Percentiles rank a stretch among this genome's conserved stretches.
Conservation (phyloP, 768 basidiomycete species). For the Leccinum longicurvipes region DNA sequence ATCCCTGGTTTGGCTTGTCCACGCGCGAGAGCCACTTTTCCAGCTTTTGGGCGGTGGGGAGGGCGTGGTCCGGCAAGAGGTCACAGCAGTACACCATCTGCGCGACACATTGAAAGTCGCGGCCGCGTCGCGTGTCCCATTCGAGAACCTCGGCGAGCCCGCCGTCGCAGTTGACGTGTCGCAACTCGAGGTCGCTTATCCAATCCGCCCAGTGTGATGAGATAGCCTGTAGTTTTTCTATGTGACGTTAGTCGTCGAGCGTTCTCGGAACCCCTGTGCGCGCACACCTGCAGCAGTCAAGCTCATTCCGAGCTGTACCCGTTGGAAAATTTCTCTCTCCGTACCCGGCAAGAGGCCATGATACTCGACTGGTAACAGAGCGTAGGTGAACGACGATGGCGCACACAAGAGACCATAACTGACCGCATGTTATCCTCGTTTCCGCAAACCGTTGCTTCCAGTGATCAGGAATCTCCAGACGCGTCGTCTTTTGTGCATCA, state of each 20-base stretch:
- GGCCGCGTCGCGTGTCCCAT: constrained; percentile 68
- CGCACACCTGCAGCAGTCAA: constrained; percentile 65
- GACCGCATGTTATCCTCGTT: constrained; percentile 69
- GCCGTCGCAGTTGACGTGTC: constrained; percentile 54
- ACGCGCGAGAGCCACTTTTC: constrained; percentile 41
- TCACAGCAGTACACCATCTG: constrained; percentile 68
- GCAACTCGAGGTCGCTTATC: constrained; percentile 56
- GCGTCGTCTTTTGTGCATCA: constrained; percentile 39
- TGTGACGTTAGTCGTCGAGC: background rate
- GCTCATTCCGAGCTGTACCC: constrained; percentile 77
- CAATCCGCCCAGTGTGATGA: constrained; percentile 67
- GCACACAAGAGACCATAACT: constrained; percentile 18
- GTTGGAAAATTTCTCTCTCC: constrained; percentile 79
- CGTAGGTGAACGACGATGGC: background rate
- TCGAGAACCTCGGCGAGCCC: constrained; percentile 56
- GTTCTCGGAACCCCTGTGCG: background rate
- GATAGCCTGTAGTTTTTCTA: constrained; percentile 80
- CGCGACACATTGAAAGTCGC: constrained; percentile 73
- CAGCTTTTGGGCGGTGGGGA: constrained; percentile 55
- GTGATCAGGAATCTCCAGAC: constrained; percentile 50
- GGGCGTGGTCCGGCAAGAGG: constrained; percentile 40
- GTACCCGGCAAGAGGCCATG: constrained; percentile 45
- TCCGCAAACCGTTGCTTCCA: constrained; percentile 50
- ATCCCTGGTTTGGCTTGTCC: constrained; percentile 41
- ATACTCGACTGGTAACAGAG: constrained; percentile 58